Percentiles rank a stretch among this genome's conserved stretches.
These are phyloP conservation scores for Parastagonospora nodorum DNA, from an alignment of 2,329 filamentous ascomycete genomes.

Conservation along the genomic window DNA sequence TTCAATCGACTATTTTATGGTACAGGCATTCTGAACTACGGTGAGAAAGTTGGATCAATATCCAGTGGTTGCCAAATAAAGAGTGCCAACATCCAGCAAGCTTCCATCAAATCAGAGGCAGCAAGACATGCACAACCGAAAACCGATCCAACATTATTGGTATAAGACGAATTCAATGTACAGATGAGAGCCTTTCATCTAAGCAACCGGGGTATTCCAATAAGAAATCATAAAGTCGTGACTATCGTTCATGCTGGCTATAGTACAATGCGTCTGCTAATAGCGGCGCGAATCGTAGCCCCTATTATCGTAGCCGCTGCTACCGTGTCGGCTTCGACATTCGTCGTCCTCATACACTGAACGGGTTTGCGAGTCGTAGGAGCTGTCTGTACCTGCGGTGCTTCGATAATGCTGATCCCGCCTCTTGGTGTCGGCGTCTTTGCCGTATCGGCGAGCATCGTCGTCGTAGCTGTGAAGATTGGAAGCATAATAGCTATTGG, in stretches of 20 bases:
- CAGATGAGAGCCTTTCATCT: conserved; percentile 2
- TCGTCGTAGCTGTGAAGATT: conserved; percentile 41
- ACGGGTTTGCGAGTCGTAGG: conserved; percentile 34
- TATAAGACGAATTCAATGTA: conserved; percentile 4
- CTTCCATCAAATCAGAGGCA: neutral
- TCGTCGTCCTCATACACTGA: conserved; percentile 41
- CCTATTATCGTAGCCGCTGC: conserved; percentile 35
- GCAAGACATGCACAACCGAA: neutral
- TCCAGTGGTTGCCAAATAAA: neutral
- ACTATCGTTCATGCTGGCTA: neutral
- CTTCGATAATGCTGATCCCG: conserved; percentile 33
- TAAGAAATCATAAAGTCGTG: conserved; percentile 7
- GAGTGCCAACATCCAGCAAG: neutral
- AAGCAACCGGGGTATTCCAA: neutral
- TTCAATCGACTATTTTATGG: too few relatives aligned
- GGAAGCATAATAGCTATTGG: conserved; percentile 36
- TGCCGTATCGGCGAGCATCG: conserved; percentile 34
- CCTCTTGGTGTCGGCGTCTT: conserved; percentile 36
- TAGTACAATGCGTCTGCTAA: conserved; percentile 10
- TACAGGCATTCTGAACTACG: too few relatives aligned
- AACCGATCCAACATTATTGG: conserved; percentile 2
- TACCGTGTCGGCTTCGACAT: conserved; percentile 29
- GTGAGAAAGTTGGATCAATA: neutral
- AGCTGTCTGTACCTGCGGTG: conserved; percentile 29
- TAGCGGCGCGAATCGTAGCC: conserved; percentile 39